Evolutionary conservation across 495 filamentous ascomycete species (phyloP), one percentile per base, ranked within the genome.

Genomic region (Podospora tetraspora): DNA sequence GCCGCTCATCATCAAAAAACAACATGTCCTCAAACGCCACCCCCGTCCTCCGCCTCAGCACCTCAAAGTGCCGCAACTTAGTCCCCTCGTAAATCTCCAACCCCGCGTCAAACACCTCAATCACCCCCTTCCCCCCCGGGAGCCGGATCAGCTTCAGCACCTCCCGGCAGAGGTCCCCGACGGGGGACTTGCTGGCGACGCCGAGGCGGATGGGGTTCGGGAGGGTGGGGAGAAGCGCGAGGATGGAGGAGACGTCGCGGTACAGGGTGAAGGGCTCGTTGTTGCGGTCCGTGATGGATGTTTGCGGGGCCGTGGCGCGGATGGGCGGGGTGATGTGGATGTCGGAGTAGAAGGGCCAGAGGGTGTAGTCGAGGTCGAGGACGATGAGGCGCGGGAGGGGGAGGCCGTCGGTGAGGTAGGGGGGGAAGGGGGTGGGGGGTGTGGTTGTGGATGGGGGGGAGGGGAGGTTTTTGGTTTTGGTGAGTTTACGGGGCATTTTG

Each of bases 311-410:
- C n/a, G 72, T 56, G 7, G 84, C 74, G 70, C 92, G 92, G 62
- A 99, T 81, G 1, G 95, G 94, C 12, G 91, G 85, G 63, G 88
- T 89, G 73, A 94, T 89, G 77, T 97, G 93, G 16, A 93, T 97
- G 81, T 97, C 95, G 3, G 93, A 89, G 93, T 94, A 99, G 82
- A 96, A 97, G 3, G 93, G 92, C 95, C 95, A 97, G 1, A 99
- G 84, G 0, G 95, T 99, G 82, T 97, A 97, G 83, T 99, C 95
- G 62, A 97, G 85, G 77, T 99, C 95, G 80, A 99, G 96, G 66
- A 91, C 90, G 69, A 99, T 85, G 68, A 96, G 80, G 70, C 90
- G 92, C 0, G 95, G 95, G 3, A 99, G 87, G 1, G 92, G 91
- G 0, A 87, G 85, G 66, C 88, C 88, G 78, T 99, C 94, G 61